These are phyloP conservation scores for Berberis thunbergii DNA, from an alignment of 164 flowering plant genomes.

Conservation along the genomic window DNA sequence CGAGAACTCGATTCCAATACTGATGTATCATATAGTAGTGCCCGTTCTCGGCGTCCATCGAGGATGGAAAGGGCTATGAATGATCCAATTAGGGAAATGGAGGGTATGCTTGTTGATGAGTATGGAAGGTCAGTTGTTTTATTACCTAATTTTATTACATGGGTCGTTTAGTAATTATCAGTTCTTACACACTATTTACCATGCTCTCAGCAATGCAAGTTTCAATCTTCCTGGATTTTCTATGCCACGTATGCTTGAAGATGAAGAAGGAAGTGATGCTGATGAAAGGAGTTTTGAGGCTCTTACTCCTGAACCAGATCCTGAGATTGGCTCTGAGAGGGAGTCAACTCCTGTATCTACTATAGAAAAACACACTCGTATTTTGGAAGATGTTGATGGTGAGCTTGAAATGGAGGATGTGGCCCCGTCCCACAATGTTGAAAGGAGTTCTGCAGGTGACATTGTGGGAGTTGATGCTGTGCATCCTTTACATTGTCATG, in stretches of 20 bases:
- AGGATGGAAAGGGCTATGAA: conserved; percentile 79
- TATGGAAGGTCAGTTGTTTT: conserved; percentile 68
- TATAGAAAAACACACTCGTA: conserved; percentile 53
- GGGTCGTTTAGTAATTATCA: neutral
- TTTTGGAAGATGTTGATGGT: conserved; percentile 95
- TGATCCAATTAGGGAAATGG: conserved; percentile 93
- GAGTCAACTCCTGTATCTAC: conserved; percentile 18
- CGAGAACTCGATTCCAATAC: conserved; percentile 54
- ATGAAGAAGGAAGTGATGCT: conserved; percentile 67
- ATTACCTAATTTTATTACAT: neutral
- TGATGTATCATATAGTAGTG: conserved; percentile 37
- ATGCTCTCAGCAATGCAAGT: conserved; percentile 74
- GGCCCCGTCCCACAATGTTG: conserved; percentile 60
- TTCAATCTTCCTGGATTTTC: conserved; percentile 79
- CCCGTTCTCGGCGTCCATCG: conserved; percentile 46
- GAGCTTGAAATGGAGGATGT: conserved; percentile 99
- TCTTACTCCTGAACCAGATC: conserved; percentile 73
- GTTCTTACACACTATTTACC: conserved; percentile 2
- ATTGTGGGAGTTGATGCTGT: conserved; percentile 14
- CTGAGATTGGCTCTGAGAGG: conserved; percentile 18
- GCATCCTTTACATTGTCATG: conserved; percentile 16
- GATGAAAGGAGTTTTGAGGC: conserved; percentile 83
- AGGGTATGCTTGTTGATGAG: conserved; percentile 95
- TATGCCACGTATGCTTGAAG: conserved; percentile 77
- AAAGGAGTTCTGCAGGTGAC: conserved; percentile 16